Base-by-base conservation (phyloP, 2,329 filamentous ascomycete genomes). In the Epichloe gansuensis region DNA sequence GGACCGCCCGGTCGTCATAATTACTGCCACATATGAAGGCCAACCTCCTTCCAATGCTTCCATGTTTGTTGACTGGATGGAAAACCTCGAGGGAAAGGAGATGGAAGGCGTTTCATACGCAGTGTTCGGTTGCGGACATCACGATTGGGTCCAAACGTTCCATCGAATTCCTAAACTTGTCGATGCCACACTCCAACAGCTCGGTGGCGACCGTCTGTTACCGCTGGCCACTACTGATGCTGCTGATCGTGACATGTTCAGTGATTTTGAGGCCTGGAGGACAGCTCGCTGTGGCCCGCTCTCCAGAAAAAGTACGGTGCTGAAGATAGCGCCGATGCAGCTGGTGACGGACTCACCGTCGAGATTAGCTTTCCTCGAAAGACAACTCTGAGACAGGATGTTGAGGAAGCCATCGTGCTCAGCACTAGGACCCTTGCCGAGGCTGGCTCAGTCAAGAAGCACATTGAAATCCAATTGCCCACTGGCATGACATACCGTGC, bases 21-120 rank as follows among this genome's bases (percentile, higher is more conserved):
- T 90, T 55, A 82, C 81, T 0, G 77, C 85, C 0, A 83, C 80
- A 1, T 90, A 89, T 58, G 85, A 90, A 59, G 86, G 86, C 0
- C 74, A 86, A 51, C 82, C 86, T 0, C 79, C 85, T 0, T 83
- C 87, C 55, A 89, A 90, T 55, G 86, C 85, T 0, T 74, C 70
- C 0, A 74, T 79, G 47, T 89, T 89, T 59, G 75, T 83, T 25
- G 69, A 74, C 17, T 89, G 85, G 85, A 64, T 89, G 5, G 72
- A 80, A 56, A 69, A 60, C 12, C 67, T 77, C 11, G 69, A 75
- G 51, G 72, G 68, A 8, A 67, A 74, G 3, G 70, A 75, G 49
- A 62, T 86, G 23, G 68, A 77, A 8, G 75, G 73, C 7, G 75
- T 84, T 0, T 70, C 75, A 2, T 89, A 82, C 61, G 76, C 83